A percentile compares a stretch with the other conserved stretches of the same genome.
Evolutionary conservation across 78 protist genomes (phyloP).

Genomic region (Dictyostelium purpureum): DNA sequence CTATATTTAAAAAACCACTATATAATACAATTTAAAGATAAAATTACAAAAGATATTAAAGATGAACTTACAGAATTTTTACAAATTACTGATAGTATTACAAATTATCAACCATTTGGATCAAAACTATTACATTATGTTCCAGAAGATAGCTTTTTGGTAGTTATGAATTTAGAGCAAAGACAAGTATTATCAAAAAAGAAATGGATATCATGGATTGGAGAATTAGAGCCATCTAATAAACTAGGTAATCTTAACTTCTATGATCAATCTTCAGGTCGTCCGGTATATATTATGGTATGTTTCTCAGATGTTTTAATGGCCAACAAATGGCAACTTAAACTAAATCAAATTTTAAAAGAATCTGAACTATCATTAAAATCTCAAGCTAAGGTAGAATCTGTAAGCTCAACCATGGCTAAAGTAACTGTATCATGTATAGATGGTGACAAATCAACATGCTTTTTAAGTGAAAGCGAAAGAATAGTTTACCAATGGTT

Average conservation of each 20-base stretch:
- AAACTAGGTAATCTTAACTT: background rate
- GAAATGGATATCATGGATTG: slow-evolving; percentile 46
- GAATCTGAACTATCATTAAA: no score
- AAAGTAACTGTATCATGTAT: background rate
- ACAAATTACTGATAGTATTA: background rate
- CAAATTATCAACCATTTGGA: background rate
- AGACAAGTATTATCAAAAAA: background rate
- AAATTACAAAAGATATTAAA: background rate
- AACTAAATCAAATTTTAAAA: background rate
- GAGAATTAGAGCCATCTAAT: slow-evolving; percentile 9
- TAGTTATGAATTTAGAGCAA: slow-evolving; percentile 27
- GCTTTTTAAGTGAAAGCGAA: background rate
- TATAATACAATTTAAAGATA: slow-evolving; percentile 23
- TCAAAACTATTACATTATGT: slow-evolving; percentile 19
- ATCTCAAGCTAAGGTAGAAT: background rate
- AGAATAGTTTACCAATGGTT: slow-evolving; percentile 33
- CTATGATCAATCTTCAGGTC: background rate
- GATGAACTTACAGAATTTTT: background rate
- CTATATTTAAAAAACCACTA: background rate
- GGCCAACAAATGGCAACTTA: background rate
- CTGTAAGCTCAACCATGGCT: background rate
- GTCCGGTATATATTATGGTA: background rate
- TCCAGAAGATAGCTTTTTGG: slow-evolving; percentile 36
- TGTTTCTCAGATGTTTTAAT: background rate
- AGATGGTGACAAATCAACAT: background rate